A percentile compares a stretch with the other conserved stretches of the same genome.
phyloP scores from a whole-genome alignment of 2,329 filamentous ascomycete species.

The Uncinocarpus reesii region DNA sequence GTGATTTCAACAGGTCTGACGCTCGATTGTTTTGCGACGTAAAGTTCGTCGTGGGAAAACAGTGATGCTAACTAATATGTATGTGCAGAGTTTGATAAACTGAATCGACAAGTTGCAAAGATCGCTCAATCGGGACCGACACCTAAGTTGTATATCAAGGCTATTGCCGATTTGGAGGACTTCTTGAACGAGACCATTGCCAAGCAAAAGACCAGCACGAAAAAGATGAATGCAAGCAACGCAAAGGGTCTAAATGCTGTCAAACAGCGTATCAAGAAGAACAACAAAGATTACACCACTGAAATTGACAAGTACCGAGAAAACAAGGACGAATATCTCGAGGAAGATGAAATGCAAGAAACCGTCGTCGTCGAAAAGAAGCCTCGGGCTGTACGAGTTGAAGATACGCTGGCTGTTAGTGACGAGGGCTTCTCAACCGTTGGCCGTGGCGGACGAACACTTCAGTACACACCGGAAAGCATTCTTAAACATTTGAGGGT shows the following conservation, averaged over 20 bases:
- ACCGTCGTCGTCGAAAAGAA: conserved; percentile 44
- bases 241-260: conserved; percentile 90
- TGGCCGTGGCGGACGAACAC: conserved; percentile 74
- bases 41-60: conserved; percentile 14
- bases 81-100: conserved; percentile 74
- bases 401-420: conserved; percentile 41
- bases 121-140: conserved; percentile 64
- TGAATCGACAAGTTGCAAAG: conserved; percentile 77
- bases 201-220: conserved; percentile 89
- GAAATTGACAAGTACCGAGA: conserved; percentile 80
- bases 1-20: conserved; percentile 74
- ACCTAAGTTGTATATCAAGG: conserved; percentile 87
- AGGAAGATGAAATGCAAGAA: conserved; percentile 68
- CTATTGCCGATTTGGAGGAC: conserved; percentile 86
- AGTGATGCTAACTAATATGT: conserved; percentile 14
- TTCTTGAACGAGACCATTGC: conserved; percentile 85
- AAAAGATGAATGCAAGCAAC: conserved; percentile 98
- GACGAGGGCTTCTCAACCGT: conserved; percentile 85
- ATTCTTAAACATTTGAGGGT: conserved; percentile 93
- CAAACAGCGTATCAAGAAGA: conserved; percentile 98
- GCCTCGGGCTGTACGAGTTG: conserved; percentile 33
- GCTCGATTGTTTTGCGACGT: conserved; percentile 2
- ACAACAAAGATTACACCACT: conserved; percentile 84
- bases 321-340: conserved; percentile 80
- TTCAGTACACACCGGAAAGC: conserved; percentile 91